Base-by-base conservation (phyloP, 2,329 filamentous ascomycete genomes). In the Calonectria fujianensis region DNA sequence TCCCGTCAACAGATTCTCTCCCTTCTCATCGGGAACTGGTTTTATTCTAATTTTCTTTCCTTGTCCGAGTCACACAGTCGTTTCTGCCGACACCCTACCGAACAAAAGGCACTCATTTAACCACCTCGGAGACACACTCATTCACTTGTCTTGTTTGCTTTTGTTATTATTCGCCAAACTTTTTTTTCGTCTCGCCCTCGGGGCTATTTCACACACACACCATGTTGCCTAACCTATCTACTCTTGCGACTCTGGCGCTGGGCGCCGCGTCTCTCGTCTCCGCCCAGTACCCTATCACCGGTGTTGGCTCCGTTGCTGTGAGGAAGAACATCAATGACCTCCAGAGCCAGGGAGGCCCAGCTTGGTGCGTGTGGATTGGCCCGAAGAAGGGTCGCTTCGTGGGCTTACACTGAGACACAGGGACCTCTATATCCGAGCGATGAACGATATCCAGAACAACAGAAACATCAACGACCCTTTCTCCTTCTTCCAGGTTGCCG, bases 401-500 rank as follows among this genome's bases (percentile, higher is more conserved):
- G 35, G 48, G 51, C 74, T 82, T 24, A 82, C 69, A 50, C 45
- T 8, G 24, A 14, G 10, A 9, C 57, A 87, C 51, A 87, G 89
- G 88, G 87, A 90, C 63, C 84, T 91, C 8, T 89, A 89, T 76
- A 84, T 91, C 31, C 86, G 85, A 51, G 87, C 88, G 16, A 79
- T 91, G 24, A 80, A 82, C 45, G 82, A 84, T 29, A 84, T 91
- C 75, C 86, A 90, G 70, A 82, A 83, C 3, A 81, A 83, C 3
- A 81, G 80, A 35, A 79, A 86, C 72, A 82, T 87, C 68, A 79
- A 82, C 7, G 85, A 90, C 48, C 83, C 84, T 61, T 76, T 84
- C 70, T 91, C 89, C 1, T 91, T 87, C 80, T 91, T 89, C 77
- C 86, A 89, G 70, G 81, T 91, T 72, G 81, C 24, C 52, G 85